These are phyloP conservation scores for Papilionanthe hybrid DNA, from an alignment of 116 monocot genomes.

Conservation along the genomic window DNA sequence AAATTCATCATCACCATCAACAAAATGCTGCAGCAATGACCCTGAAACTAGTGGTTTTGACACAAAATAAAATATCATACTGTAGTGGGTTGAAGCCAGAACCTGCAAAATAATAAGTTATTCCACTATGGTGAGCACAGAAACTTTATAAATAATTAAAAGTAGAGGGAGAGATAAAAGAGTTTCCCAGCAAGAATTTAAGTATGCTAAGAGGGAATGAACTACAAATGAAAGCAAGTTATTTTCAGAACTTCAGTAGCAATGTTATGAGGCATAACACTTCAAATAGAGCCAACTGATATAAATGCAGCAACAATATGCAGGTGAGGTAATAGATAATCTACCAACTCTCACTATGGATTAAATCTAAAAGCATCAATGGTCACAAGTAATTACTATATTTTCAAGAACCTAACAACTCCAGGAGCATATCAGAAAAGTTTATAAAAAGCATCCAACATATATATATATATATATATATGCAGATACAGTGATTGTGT, in stretches of 20 bases:
- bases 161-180: neutral
- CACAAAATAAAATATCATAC: conserved; percentile 95
- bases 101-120: conserved; percentile 40
- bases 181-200: neutral
- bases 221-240: neutral
- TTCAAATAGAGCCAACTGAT: neutral
- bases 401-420: neutral
- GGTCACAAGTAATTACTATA: neutral
- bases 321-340: neutral
- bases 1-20: conserved; percentile 95
- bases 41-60: conserved; percentile 49
- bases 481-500: too few species aligned
- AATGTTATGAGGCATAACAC: neutral
- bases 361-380: too few species aligned
- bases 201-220: neutral
- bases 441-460: too few species aligned
- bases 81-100: conserved; percentile 82
- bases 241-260: too few species aligned
- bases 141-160: too few species aligned
- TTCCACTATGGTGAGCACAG: neutral
- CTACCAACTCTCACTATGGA: neutral
- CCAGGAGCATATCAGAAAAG: neutral
- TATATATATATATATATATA: too few species aligned
- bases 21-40: conserved; percentile 77
- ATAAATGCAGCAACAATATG: neutral